A percentile compares a stretch with the other conserved stretches of the same genome.
Evolutionary conservation across 2,329 filamentous ascomycete genomes (phyloP).

Genomic region (Helminthosporium solani): DNA sequence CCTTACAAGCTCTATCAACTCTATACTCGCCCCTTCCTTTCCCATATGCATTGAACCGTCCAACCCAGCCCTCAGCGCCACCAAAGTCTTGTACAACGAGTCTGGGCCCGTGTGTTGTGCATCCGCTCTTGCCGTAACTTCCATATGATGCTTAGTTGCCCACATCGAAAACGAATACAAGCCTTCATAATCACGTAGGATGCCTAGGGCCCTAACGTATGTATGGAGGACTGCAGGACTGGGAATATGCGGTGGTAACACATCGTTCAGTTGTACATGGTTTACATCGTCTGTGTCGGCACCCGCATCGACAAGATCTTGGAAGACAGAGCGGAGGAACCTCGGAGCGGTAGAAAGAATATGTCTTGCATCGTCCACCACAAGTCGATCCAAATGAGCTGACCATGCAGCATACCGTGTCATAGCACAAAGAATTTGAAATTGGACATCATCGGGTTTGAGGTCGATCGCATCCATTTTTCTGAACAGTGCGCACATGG

Average conservation of each 20-base stretch:
- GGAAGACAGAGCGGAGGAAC: conserved; percentile 30
- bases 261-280: background rate
- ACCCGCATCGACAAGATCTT: conserved; percentile 22
- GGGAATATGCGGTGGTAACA: conserved; percentile 47
- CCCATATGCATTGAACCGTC: conserved; percentile 32
- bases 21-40: conserved; percentile 23
- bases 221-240: conserved; percentile 53
- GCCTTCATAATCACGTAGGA: conserved; percentile 59
- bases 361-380: conserved; percentile 11
- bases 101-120: conserved; percentile 24
- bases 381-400: conserved; percentile 11
- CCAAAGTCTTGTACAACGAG: conserved; percentile 36
- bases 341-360: conserved; percentile 19
- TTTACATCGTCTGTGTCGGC: conserved; percentile 12
- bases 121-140: conserved; percentile 30
- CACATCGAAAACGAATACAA: conserved; percentile 61
- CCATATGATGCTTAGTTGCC: conserved; percentile 46
- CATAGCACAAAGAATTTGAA: conserved; percentile 36
- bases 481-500: conserved; percentile 25
- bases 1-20: conserved; percentile 35
- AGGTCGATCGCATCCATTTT: conserved; percentile 31
- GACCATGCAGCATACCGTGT: conserved; percentile 31
- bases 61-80: conserved; percentile 46
- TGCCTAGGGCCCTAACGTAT: conserved; percentile 65
- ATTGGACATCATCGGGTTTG: conserved; percentile 36